phyloP scores from a whole-genome alignment of 257 asterid genomes.

The Avicennia marina region DNA sequence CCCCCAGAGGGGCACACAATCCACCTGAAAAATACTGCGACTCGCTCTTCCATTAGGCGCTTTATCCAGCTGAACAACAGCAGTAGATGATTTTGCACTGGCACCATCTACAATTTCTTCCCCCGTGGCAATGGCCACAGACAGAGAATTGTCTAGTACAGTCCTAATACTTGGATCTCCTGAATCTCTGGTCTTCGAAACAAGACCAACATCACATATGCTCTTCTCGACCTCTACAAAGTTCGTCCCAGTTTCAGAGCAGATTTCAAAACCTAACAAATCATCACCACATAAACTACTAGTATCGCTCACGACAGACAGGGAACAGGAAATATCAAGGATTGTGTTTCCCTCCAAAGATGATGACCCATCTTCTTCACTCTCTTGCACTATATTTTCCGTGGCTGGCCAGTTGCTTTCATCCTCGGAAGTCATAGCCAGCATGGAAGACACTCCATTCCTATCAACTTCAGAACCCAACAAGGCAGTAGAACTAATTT shows the following conservation, averaged over 20 bases:
- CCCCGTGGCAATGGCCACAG: conserved; percentile 22
- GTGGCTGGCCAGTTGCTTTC: conserved; percentile 36
- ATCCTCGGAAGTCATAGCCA: conserved; percentile 33
- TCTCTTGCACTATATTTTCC: conserved; percentile 40
- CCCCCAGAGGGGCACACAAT: conserved; percentile 90
- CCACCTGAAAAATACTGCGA: conserved; percentile 84
- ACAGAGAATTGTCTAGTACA: conserved; percentile 24
- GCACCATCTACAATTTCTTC: conserved; percentile 38
- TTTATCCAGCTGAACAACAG: conserved; percentile 30
- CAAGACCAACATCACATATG: conserved; percentile 28
- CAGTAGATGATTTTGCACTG: conserved; percentile 27
- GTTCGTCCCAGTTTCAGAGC: conserved; percentile 32
- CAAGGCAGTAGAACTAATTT: conserved; percentile 22
- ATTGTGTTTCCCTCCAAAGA: conserved; percentile 53
- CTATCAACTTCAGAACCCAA: conserved; percentile 21
- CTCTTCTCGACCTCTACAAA: conserved; percentile 39
- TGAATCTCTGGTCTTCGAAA: conserved; percentile 25
- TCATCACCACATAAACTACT: conserved; percentile 90
- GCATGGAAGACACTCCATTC: conserved; percentile 22
- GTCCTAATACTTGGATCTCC: conserved; percentile 24
- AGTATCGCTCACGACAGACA: conserved; percentile 75
- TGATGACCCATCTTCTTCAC: conserved; percentile 53
- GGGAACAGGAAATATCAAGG: conserved; percentile 53
- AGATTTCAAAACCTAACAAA: conserved; percentile 41
- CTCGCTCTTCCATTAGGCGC: conserved; percentile 24